phyloP scores from a whole-genome alignment of 2,329 filamentous ascomycete genomes.

The Diaporthe ampelina region DNA sequence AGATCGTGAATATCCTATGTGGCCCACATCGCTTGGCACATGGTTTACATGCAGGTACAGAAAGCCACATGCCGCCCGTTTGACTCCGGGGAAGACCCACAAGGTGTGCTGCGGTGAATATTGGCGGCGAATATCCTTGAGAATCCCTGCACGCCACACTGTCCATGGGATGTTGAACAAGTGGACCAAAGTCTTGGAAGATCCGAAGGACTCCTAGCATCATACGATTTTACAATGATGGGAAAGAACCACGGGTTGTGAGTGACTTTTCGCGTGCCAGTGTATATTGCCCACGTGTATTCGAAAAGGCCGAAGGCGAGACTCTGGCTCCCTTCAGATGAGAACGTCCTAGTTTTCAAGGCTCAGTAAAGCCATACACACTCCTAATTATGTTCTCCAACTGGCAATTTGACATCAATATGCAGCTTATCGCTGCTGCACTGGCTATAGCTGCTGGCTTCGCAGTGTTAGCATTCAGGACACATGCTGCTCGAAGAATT shows the following conservation, averaged over 20 bases:
- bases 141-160: background rate
- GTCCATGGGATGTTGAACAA: background rate
- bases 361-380: too few species aligned
- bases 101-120: constrained; percentile 6
- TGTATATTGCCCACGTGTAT: background rate
- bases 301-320: background rate
- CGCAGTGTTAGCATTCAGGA: background rate
- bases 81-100: background rate
- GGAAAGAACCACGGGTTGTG: background rate
- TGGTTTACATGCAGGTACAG: background rate
- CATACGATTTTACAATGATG: background rate
- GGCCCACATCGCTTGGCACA: background rate
- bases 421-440: constrained; percentile 11
- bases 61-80: background rate
- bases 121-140: constrained; percentile 3
- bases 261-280: background rate
- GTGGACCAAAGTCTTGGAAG: background rate
- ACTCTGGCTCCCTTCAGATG: too few species aligned
- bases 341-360: too few species aligned
- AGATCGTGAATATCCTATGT: background rate
- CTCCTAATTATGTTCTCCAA: background rate
- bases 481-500: constrained; percentile 5
- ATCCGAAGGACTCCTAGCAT: background rate
- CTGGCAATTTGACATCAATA: too few species aligned
- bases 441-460: background rate